These are phyloP conservation scores for Xylaria intraflava DNA, from an alignment of 495 filamentous ascomycete species.

Conservation along the genomic window DNA sequence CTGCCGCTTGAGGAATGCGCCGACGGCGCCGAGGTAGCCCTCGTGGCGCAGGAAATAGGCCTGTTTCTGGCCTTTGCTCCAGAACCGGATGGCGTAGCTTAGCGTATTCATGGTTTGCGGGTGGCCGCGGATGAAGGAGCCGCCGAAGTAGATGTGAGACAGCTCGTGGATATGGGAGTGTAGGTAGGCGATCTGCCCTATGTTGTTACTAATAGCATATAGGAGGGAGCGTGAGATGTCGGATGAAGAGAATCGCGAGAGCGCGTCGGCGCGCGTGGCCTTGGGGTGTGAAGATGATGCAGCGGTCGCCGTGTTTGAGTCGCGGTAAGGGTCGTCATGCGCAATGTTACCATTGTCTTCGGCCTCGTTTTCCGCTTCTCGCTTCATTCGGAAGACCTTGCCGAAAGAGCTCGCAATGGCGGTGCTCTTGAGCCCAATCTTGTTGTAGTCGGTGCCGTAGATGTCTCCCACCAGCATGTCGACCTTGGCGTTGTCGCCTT, in stretches of 20 bases:
- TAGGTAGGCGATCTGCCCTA: slow-evolving; percentile 93
- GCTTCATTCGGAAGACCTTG: slow-evolving; percentile 87
- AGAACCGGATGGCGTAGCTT: slow-evolving; percentile 92
- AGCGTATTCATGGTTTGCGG: slow-evolving; percentile 96
- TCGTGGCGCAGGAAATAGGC: slow-evolving; percentile 96
- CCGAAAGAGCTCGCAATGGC: slow-evolving; percentile 95
- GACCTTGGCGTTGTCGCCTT: slow-evolving; percentile 84
- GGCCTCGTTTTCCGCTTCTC: slow-evolving; percentile 62
- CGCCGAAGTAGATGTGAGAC: slow-evolving; percentile 93
- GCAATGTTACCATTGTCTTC: slow-evolving; percentile 63
- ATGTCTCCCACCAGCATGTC: slow-evolving; percentile 99
- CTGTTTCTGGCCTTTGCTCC: slow-evolving; percentile 88
- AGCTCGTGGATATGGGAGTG: slow-evolving; percentile 88
- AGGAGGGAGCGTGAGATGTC: slow-evolving; percentile 58
- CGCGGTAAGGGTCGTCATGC: slow-evolving; percentile 41
- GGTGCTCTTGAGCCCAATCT: slow-evolving; percentile 87
- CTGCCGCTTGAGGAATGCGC: slow-evolving; percentile 86
- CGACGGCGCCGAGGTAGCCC: slow-evolving; percentile 93
- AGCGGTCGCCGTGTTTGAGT: slow-evolving; percentile 2
- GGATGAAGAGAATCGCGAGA: slow-evolving; percentile 37
- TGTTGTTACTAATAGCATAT: slow-evolving; percentile 89
- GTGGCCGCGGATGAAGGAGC: slow-evolving; percentile 93
- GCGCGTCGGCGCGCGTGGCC: slow-evolving; percentile 8
- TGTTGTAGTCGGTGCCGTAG: slow-evolving; percentile 90
- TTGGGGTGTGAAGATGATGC: slow-evolving; percentile 10